A percentile compares a stretch with the other conserved stretches of the same genome.
These are phyloP conservation scores for Vaccinium macrocarpon DNA, from an alignment of 148 eudicot species.

Conservation along the genomic window DNA sequence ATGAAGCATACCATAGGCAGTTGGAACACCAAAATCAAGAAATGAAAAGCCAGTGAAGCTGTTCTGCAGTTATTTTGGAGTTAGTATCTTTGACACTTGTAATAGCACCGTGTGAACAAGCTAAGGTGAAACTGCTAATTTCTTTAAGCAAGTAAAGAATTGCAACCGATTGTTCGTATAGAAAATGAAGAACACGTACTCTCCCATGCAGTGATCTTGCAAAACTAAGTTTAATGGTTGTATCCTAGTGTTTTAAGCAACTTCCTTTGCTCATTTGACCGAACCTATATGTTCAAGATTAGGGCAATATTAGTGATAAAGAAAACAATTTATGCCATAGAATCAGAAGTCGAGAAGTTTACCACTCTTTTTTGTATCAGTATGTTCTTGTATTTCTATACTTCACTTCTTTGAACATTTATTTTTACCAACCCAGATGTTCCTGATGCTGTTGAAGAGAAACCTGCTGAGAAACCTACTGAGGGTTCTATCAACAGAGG, in stretches of 20 bases:
- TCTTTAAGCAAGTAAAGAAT: neutral
- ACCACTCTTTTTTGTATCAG: neutral
- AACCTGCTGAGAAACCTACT: constrained; percentile 46
- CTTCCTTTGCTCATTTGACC: neutral
- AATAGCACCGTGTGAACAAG: neutral
- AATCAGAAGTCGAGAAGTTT: neutral
- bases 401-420: neutral
- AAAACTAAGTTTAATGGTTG: neutral
- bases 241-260: neutral
- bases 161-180: neutral
- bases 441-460: constrained; percentile 43
- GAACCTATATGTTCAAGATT: neutral
- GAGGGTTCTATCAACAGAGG: constrained; percentile 78
- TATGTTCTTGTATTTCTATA: neutral
- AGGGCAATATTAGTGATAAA: neutral
- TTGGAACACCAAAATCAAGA: neutral
- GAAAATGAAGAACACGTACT: neutral
- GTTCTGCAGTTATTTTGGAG: neutral
- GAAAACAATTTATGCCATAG: too few relatives aligned
- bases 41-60: neutral
- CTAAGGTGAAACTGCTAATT: neutral
- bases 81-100: neutral
- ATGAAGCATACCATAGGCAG: neutral
- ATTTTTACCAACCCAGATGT: constrained; percentile 25
- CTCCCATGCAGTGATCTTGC: neutral